phyloP scores from a whole-genome alignment of 139 green algal species.

The Coelastrella sp. region DNA sequence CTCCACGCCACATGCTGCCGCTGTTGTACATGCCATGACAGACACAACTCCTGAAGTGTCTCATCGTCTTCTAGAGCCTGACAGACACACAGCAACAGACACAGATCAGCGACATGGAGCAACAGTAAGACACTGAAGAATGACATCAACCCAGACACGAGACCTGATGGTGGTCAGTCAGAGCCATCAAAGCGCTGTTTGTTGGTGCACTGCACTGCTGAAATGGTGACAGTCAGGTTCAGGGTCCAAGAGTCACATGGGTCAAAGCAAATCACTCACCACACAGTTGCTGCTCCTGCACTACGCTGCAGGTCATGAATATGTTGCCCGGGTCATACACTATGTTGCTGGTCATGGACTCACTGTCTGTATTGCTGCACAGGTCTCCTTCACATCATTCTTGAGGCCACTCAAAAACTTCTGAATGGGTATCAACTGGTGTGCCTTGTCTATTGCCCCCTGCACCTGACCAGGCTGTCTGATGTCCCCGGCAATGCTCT shows the following conservation, averaged over 20 bases:
- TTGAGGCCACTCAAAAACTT: slow-evolving; percentile 62
- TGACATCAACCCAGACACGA: too few relatives aligned
- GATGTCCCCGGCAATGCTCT: slow-evolving; percentile 47
- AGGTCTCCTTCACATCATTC: slow-evolving; percentile 62
- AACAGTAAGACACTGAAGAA: background rate
- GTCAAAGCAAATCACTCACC: too few relatives aligned
- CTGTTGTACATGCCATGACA: slow-evolving; percentile 52
- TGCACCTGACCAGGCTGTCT: slow-evolving; percentile 15
- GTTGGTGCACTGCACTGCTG: too few relatives aligned
- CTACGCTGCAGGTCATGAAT: too few relatives aligned
- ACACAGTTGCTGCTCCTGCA: too few relatives aligned
- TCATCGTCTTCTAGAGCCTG: slow-evolving; percentile 63
- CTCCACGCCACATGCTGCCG: slow-evolving; percentile 6
- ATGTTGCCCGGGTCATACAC: too few relatives aligned
- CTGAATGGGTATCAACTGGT: slow-evolving; percentile 63
- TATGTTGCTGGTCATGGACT: too few relatives aligned
- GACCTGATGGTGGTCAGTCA: too few relatives aligned
- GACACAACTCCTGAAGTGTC: slow-evolving; percentile 53
- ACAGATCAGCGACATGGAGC: background rate
- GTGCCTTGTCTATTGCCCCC: slow-evolving; percentile 34
- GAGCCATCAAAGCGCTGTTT: too few relatives aligned
- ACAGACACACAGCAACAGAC: background rate
- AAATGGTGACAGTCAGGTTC: too few relatives aligned
- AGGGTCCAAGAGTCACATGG: too few relatives aligned
- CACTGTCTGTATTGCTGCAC: slow-evolving; percentile 55